A percentile compares a stretch with the other conserved stretches of the same genome.
Evolutionary conservation across 106 monocot species (phyloP).

Genomic region (Phalaenopsis equestris): DNA sequence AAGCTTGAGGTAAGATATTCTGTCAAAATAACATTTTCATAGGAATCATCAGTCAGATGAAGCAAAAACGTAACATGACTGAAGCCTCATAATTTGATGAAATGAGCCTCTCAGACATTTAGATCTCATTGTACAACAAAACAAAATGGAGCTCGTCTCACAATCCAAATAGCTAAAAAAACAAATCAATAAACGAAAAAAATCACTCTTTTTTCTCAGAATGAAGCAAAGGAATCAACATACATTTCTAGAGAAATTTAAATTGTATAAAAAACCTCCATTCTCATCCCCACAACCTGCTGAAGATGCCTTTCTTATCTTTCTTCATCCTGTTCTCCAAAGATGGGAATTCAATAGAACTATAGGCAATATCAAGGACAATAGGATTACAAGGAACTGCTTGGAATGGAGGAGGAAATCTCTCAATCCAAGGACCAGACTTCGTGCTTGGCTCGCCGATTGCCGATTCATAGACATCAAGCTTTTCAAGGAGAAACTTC

Average conservation of each 20-base stretch:
- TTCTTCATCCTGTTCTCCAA: conserved; percentile 90
- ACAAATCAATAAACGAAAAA: neutral
- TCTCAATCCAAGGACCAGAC: conserved; percentile 38
- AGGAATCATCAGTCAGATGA: too few species aligned
- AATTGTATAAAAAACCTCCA: too few species aligned
- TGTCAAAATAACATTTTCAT: too few species aligned
- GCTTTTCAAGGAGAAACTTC: conserved; percentile 74
- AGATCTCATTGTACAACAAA: too few species aligned
- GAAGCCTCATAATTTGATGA: too few species aligned
- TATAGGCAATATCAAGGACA: conserved; percentile 84
- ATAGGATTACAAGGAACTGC: conserved; percentile 91
- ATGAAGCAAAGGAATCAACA: neutral
- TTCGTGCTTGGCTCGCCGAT: conserved; percentile 49
- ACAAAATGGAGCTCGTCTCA: neutral
- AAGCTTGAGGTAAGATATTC: too few species aligned
- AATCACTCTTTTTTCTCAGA: neutral
- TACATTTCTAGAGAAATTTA: neutral
- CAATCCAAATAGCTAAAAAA: neutral
- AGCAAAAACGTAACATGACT: too few species aligned
- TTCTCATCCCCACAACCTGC: conserved; percentile 55
- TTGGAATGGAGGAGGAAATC: conserved; percentile 78
- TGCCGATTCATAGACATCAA: conserved; percentile 80
- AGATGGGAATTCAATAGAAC: conserved; percentile 86
- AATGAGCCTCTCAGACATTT: too few species aligned
- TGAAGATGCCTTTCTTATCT: conserved; percentile 80